phyloP scores from a whole-genome alignment of 805 yeast genomes.

The Spencermartinsiella europaea region DNA sequence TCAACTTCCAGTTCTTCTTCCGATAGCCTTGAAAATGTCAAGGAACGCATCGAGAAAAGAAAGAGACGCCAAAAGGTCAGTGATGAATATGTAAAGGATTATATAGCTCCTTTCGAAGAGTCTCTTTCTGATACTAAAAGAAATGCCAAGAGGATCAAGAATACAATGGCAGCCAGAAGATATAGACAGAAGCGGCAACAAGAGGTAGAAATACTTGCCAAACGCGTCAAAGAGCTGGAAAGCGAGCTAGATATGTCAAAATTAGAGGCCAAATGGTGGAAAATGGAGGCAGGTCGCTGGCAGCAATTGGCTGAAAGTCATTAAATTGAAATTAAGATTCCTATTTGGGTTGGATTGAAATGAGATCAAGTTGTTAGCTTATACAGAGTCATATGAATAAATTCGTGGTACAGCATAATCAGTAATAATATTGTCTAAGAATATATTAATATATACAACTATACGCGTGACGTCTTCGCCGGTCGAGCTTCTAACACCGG shows the following conservation, averaged over 20 bases:
- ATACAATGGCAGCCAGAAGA: constrained; percentile 15
- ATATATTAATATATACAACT: too few relatives aligned
- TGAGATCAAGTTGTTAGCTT: too few relatives aligned
- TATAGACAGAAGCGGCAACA: constrained; percentile 13
- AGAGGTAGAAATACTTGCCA: constrained; percentile 13
- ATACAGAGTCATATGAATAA: too few relatives aligned
- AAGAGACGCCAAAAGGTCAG: neutral
- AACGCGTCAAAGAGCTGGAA: constrained; percentile 11
- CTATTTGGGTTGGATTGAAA: too few relatives aligned
- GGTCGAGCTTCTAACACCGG: too few relatives aligned
- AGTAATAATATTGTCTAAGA: too few relatives aligned
- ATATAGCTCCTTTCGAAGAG: neutral
- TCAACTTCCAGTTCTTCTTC: neutral
- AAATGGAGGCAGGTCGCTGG: constrained; percentile 19
- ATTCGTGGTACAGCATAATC: too few relatives aligned
- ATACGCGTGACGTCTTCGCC: too few relatives aligned
- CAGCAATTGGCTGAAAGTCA: constrained; percentile 7
- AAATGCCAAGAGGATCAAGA: constrained; percentile 6
- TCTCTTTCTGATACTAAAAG: neutral
- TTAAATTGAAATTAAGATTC: too few relatives aligned
- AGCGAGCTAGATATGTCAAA: constrained; percentile 8
- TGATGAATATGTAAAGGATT: neutral
- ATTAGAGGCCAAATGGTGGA: constrained; percentile 16
- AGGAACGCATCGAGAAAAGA: neutral
- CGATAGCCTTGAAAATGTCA: neutral